A percentile compares a stretch with the other conserved stretches of the same genome.
Evolutionary conservation across 192 early-diverging fungal species (phyloP).

Genomic region (Entomortierella lignicola): DNA sequence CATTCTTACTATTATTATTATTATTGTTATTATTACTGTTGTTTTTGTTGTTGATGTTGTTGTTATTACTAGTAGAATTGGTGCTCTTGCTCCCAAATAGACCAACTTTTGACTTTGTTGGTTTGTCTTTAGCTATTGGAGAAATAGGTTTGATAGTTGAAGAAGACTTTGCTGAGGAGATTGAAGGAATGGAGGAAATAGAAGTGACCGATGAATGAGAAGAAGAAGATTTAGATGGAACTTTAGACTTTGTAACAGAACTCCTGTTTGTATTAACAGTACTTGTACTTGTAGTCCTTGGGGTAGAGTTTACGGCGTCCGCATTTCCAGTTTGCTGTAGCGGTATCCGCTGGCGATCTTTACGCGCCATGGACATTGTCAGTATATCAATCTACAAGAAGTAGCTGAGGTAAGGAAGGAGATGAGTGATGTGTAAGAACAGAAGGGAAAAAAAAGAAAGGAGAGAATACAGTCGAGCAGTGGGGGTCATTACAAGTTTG

Average conservation of each 20-base stretch:
- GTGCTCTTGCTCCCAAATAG: slow-evolving; percentile 10
- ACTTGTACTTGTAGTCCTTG: neutral
- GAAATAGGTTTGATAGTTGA: slow-evolving; percentile 22
- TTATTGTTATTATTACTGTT: slow-evolving; percentile 4
- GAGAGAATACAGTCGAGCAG: neutral
- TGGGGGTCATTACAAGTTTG: neutral
- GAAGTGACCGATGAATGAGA: slow-evolving; percentile 26
- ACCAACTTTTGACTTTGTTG: slow-evolving; percentile 1
- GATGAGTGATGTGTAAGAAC: neutral
- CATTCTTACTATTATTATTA: slow-evolving; percentile 2
- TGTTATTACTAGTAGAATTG: slow-evolving; percentile 2
- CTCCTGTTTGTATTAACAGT: slow-evolving; percentile 13
- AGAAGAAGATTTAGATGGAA: slow-evolving; percentile 26
- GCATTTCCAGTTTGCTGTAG: slow-evolving; percentile 7
- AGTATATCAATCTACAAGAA: neutral
- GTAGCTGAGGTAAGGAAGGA: neutral
- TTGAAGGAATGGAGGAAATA: slow-evolving; percentile 13
- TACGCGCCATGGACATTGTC: slow-evolving; percentile 2
- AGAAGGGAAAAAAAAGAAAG: neutral
- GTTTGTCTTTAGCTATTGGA: neutral
- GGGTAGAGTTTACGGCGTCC: neutral
- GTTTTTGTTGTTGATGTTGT: no score
- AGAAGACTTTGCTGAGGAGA: slow-evolving; percentile 21
- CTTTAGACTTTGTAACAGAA: slow-evolving; percentile 5
- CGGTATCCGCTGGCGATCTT: slow-evolving; percentile 22